Percentiles rank a stretch among this genome's conserved stretches.
Conservation (phyloP, 73 alveolate species). For the Durusdinium trenchii region DNA sequence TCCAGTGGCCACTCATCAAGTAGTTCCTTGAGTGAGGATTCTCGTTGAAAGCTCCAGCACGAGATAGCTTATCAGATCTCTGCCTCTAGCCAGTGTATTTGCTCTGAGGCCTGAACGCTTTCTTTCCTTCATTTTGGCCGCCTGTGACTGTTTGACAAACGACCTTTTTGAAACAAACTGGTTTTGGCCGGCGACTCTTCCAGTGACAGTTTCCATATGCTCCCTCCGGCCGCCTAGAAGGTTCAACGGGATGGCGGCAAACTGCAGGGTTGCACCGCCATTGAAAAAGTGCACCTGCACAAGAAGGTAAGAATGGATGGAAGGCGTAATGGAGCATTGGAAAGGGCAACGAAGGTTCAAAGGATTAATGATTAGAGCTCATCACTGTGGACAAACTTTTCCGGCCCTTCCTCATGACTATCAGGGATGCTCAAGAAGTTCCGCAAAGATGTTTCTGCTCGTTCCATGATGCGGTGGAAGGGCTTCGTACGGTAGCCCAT, state of each 20-base stretch:
- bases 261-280: constrained; percentile 97
- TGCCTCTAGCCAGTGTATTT: no score
- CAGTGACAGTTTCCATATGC: no score
- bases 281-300: constrained; percentile 96
- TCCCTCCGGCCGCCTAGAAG: constrained; percentile 95
- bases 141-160: neutral
- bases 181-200: no score
- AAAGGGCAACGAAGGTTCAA: no score
- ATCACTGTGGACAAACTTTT: neutral
- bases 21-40: constrained; percentile 60
- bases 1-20: constrained; percentile 97
- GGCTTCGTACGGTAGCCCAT: constrained; percentile 97
- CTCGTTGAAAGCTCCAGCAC: neutral
- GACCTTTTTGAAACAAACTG: neutral
- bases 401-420: constrained; percentile 62
- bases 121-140: constrained; percentile 14
- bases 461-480: constrained; percentile 96
- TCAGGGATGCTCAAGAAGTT: constrained; percentile 97
- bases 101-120: neutral
- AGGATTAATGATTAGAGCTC: no score
- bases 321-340: neutral
- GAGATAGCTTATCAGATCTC: no score
- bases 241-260: constrained; percentile 97
- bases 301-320: neutral
- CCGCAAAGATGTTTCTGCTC: constrained; percentile 96